Conservation (phyloP, 768 basidiomycete genomes). For the Boletus rubroflammeus region DNA sequence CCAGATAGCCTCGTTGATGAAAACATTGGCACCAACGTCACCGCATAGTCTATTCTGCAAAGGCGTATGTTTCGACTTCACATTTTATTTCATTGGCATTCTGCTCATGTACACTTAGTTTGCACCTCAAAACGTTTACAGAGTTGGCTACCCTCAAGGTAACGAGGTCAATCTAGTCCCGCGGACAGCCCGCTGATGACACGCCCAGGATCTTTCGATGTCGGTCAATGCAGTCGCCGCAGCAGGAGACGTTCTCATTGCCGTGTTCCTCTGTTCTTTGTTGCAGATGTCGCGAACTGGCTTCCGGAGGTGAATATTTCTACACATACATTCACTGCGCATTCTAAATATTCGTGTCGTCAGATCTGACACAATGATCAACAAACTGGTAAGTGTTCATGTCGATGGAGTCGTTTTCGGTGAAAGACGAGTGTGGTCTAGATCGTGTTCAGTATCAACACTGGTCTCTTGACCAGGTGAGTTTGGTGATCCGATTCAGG, state of each 20-base stretch:
- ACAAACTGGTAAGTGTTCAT: constrained; percentile 33
- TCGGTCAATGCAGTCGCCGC: constrained; percentile 56
- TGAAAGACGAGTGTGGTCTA: background rate
- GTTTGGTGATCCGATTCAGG: background rate
- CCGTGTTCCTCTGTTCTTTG: constrained; percentile 42
- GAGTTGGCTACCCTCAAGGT: constrained; percentile 48
- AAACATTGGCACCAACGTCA: constrained; percentile 1
- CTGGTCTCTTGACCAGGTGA: constrained; percentile 30
- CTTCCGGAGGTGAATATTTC: constrained; percentile 39
- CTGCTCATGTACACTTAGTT: constrained; percentile 28
- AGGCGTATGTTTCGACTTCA: constrained; percentile 33
- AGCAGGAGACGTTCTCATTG: constrained; percentile 50
- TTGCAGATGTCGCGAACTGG: constrained; percentile 51
- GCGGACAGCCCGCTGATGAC: background rate
- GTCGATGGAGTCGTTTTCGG: background rate
- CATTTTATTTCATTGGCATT: background rate
- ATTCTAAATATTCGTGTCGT: background rate
- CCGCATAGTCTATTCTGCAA: constrained; percentile 33
- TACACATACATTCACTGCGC: background rate
- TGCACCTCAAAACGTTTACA: constrained; percentile 42
- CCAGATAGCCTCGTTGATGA: background rate
- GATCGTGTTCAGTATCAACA: constrained; percentile 56
- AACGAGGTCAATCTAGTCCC: background rate
- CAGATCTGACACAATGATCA: constrained; percentile 54
- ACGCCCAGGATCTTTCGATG: constrained; percentile 40